These are phyloP conservation scores for Rauvolfia tetraphylla DNA, from an alignment of 257 asterid genomes.

Conservation along the genomic window DNA sequence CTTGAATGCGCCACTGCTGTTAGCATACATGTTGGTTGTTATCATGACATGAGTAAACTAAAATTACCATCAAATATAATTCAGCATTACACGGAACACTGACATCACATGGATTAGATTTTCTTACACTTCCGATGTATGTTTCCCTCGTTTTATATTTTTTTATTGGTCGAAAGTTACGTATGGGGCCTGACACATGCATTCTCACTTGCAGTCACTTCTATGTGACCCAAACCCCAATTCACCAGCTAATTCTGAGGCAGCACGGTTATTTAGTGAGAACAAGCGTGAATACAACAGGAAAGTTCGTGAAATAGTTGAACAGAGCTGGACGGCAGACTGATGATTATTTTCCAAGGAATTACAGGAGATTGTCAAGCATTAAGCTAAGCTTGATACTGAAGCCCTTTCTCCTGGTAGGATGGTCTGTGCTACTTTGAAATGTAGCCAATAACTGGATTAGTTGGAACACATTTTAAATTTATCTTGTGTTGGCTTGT, in stretches of 20 bases:
- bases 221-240: conserved; percentile 90
- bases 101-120: background rate
- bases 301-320: conserved; percentile 84
- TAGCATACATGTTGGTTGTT: background rate
- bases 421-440: conserved; percentile 24
- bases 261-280: conserved; percentile 84
- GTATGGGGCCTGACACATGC: background rate
- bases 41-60: background rate
- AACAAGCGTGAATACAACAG: conserved; percentile 91
- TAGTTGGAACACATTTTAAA: conserved; percentile 22
- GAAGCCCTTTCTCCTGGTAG: conserved; percentile 33
- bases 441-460: conserved; percentile 28
- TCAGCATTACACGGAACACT: background rate
- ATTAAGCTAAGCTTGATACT: conserved; percentile 24
- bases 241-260: conserved; percentile 94
- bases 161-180: background rate
- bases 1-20: background rate
- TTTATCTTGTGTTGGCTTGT: conserved; percentile 26
- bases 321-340: conserved; percentile 96
- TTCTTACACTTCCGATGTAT: background rate
- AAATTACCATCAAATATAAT: background rate
- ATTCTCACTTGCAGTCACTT: conserved; percentile 52
- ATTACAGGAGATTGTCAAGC: conserved; percentile 13
- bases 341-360: conserved; percentile 15
- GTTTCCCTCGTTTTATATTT: background rate